Conservation (phyloP, 257 asterid species). For the Marsdenia floribunda region DNA sequence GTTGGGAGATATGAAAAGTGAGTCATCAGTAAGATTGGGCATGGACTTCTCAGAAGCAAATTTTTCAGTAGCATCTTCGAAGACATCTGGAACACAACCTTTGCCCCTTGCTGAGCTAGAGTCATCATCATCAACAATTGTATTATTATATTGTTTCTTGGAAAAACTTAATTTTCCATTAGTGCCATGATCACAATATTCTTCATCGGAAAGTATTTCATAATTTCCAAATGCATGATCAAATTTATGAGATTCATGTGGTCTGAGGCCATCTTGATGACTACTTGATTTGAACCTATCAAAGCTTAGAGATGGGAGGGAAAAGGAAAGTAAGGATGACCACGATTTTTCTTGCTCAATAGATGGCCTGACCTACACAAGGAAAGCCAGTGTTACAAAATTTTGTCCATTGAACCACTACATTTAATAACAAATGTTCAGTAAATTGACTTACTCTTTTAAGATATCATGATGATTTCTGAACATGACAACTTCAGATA, state of each 20-base stretch:
- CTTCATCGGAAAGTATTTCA: constrained; percentile 21
- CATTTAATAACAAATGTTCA: background rate
- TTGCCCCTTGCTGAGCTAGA: constrained; percentile 58
- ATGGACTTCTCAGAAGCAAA: constrained; percentile 40
- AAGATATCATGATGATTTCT: background rate
- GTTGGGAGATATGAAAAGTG: constrained; percentile 60
- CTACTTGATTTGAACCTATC: constrained; percentile 40
- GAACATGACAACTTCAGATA: background rate
- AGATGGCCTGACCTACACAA: constrained; percentile 55
- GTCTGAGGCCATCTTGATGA: constrained; percentile 31
- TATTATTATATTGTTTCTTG: constrained; percentile 13
- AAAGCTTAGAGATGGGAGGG: constrained; percentile 57
- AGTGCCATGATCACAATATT: constrained; percentile 19
- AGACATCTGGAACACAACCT: constrained; percentile 44
- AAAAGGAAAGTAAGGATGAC: constrained; percentile 48
- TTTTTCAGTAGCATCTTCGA: constrained; percentile 59
- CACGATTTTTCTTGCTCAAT: constrained; percentile 54
- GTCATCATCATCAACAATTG: constrained; percentile 33
- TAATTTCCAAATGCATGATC: constrained; percentile 20
- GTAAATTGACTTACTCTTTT: background rate
- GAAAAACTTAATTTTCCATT: constrained; percentile 11
- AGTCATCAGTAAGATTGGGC: constrained; percentile 59
- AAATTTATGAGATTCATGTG: constrained; percentile 40
- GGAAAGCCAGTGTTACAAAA: constrained; percentile 31
- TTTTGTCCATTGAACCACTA: background rate